phyloP scores from a whole-genome alignment of 225 moss, liverwort and hornwort species.

The Rhytidiadelphus loreus region DNA sequence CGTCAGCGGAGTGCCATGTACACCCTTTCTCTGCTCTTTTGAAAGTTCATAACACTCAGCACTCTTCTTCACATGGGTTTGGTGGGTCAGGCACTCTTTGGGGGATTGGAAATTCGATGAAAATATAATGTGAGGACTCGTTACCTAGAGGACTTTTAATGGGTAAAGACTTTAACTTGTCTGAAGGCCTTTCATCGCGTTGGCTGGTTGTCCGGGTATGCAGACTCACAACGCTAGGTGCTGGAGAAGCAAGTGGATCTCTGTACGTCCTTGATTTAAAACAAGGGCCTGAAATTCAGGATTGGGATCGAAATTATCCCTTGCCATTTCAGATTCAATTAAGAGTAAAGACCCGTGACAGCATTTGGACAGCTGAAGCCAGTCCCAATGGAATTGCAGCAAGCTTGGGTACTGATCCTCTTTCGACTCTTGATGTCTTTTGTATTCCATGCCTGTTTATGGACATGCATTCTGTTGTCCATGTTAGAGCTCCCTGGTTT shows the following conservation, averaged over 20 bases:
- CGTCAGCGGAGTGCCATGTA: constrained; percentile 64
- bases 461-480: not conserved
- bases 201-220: constrained; percentile 1
- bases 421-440: not conserved
- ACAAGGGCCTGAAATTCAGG: constrained; percentile 45
- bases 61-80: not conserved
- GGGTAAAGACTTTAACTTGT: not conserved
- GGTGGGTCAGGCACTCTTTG: not conserved
- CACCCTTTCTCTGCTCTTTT: not conserved
- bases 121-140: not conserved
- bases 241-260: constrained; percentile 59
- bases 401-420: constrained; percentile 30
- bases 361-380: constrained; percentile 56
- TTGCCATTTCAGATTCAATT: constrained; percentile 50
- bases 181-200: not conserved
- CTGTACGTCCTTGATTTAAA: constrained; percentile 46
- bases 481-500: not conserved
- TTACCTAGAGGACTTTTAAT: not conserved
- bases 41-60: not conserved
- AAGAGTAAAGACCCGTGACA: constrained; percentile 35
- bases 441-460: not conserved
- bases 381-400: constrained; percentile 53
- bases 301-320: constrained; percentile 55
- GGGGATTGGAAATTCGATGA: not conserved
- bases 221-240: constrained; percentile 75